A percentile compares a stretch with the other conserved stretches of the same genome.
Conservation (phyloP, 2,329 filamentous ascomycete genomes). For the Diaporthe sp. region DNA sequence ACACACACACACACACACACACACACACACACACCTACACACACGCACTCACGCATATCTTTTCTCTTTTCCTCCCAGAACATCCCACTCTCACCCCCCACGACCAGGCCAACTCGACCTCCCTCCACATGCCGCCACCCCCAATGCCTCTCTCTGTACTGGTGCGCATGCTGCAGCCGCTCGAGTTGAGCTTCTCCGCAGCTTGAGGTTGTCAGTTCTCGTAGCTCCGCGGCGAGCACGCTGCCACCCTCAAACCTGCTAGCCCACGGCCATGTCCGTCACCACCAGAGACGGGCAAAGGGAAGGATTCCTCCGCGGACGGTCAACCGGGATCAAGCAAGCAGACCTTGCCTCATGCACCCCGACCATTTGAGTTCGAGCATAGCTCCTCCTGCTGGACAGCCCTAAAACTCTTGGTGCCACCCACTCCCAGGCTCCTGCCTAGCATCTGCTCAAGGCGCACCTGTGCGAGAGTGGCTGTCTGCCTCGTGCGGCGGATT, state of each 20-base stretch:
- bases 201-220: constrained; percentile 8
- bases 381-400: neutral
- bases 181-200: constrained; percentile 18
- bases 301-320: neutral
- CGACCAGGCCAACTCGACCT: constrained; percentile 1
- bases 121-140: neutral
- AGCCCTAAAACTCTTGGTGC: neutral
- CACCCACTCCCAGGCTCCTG: neutral
- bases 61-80: neutral
- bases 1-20: neutral
- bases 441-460: neutral
- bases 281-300: neutral
- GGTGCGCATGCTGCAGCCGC: neutral
- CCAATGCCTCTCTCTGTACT: neutral
- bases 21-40: no score
- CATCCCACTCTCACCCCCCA: constrained; percentile 12
- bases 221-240: constrained; percentile 31
- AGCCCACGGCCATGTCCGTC: constrained; percentile 26
- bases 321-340: constrained; percentile 13
- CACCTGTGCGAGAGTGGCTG: constrained; percentile 8
- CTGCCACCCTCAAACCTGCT: neutral
- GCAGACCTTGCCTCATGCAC: neutral
- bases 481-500: neutral
- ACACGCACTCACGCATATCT: neutral
- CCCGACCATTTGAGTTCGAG: neutral